phyloP scores from a whole-genome alignment of 805 yeast species.

The Myxozyma melibiosi region DNA sequence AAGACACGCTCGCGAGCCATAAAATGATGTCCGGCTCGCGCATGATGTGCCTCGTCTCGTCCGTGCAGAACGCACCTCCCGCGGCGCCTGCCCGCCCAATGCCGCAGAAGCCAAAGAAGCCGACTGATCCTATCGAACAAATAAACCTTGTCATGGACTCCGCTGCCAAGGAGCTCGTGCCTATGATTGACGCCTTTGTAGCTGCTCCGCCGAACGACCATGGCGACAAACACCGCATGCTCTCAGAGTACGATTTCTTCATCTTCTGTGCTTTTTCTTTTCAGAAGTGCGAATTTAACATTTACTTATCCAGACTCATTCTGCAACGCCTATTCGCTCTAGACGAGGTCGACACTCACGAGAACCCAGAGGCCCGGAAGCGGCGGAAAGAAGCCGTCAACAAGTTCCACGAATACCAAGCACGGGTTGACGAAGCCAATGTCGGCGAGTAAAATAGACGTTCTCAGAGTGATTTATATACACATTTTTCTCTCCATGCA shows the following conservation, averaged over 20 bases:
- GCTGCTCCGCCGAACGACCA: conserved; percentile 17
- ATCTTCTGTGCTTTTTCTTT: too few relatives aligned
- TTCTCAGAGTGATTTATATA: background rate
- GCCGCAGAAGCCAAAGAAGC: conserved; percentile 9
- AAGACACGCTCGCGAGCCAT: conserved; percentile 13
- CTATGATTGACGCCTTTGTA: conserved; percentile 24
- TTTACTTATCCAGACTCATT: conserved; percentile 19
- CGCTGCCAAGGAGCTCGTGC: conserved; percentile 25
- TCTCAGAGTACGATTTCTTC: conserved; percentile 25
- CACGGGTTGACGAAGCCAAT: conserved; percentile 34
- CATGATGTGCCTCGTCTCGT: conserved; percentile 22
- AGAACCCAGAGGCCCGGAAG: conserved; percentile 35
- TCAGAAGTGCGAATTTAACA: background rate
- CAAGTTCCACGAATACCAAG: conserved; percentile 34
- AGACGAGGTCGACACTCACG: conserved; percentile 37
- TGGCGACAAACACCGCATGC: conserved; percentile 20
- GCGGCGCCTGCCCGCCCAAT: conserved; percentile 3
- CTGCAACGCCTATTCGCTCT: conserved; percentile 34
- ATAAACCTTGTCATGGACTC: conserved; percentile 22
- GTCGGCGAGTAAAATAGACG: background rate
- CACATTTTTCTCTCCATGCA: too few relatives aligned
- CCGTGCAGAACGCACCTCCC: background rate
- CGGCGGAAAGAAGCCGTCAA: conserved; percentile 37
- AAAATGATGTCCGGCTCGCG: conserved; percentile 22
- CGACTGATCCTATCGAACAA: conserved; percentile 25